phyloP scores from a whole-genome alignment of 352 stramenopile genomes.

The Pythium insidiosum region DNA sequence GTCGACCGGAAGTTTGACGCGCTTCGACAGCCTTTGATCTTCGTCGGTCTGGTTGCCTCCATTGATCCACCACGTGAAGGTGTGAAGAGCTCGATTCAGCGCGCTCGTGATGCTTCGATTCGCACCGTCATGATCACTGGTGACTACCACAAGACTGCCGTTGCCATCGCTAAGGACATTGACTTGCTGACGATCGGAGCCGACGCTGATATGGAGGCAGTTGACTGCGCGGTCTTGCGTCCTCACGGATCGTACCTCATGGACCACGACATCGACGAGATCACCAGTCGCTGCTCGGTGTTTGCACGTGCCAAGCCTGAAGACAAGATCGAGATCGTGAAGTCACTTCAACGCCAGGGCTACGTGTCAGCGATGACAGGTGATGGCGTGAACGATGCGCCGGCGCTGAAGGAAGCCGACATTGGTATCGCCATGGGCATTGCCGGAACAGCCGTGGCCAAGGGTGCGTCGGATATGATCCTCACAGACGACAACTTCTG shows the following conservation, averaged over 20 bases:
- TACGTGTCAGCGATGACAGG: conserved; percentile 94
- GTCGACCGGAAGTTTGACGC: conserved; percentile 47
- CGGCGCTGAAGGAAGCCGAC: conserved; percentile 93
- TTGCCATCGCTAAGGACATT: conserved; percentile 89
- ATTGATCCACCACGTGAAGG: conserved; percentile 64
- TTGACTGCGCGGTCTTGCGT: conserved; percentile 60
- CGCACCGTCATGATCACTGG: conserved; percentile 91
- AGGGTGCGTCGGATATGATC: conserved; percentile 97
- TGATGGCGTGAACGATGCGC: conserved; percentile 98
- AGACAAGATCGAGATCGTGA: conserved; percentile 95
- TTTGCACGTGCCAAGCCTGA: conserved; percentile 93
- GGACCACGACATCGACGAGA: conserved; percentile 79
- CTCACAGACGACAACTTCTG: conserved; percentile 97
- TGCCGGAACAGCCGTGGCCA: conserved; percentile 95
- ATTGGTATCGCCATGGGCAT: conserved; percentile 97
- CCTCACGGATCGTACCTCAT: conserved; percentile 33
- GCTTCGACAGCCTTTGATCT: conserved; percentile 73
- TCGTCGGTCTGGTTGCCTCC: conserved; percentile 91
- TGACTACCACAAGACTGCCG: conserved; percentile 92
- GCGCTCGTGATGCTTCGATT: conserved; percentile 39
- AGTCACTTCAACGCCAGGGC: conserved; percentile 84
- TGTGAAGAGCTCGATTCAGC: conserved; percentile 52
- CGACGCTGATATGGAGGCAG: conserved; percentile 39
- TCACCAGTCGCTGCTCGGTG: conserved; percentile 70
- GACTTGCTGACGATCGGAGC: conserved; percentile 64